phyloP scores from a whole-genome alignment of 140 eudicot species.

The Bidens hawaiensis region DNA sequence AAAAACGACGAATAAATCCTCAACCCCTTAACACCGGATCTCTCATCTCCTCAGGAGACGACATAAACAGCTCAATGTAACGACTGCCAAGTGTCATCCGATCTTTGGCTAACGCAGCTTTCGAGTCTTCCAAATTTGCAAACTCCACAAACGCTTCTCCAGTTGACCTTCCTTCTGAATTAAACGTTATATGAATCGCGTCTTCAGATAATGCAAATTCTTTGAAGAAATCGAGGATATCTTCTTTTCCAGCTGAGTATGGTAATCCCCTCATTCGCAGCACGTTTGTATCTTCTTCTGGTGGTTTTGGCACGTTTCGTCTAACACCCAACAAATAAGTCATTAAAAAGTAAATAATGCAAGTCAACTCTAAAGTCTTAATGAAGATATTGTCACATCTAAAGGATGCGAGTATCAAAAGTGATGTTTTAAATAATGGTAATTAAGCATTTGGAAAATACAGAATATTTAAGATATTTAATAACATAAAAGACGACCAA shows the following conservation, averaged over 20 bases:
- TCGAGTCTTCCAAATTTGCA: conserved; percentile 62
- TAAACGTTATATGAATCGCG: conserved; percentile 49
- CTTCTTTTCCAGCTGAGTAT: conserved; percentile 89
- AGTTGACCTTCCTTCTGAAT: conserved; percentile 70
- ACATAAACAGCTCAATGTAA: conserved; percentile 75
- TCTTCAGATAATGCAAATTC: conserved; percentile 68
- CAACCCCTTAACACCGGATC: conserved; percentile 67
- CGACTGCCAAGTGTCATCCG: conserved; percentile 98
- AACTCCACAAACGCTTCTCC: conserved; percentile 97
- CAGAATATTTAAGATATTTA: neutral
- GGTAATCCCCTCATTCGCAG: conserved; percentile 96
- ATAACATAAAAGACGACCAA: neutral
- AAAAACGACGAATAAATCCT: conserved; percentile 9
- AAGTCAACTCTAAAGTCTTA: neutral
- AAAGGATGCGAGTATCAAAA: too few relatives aligned
- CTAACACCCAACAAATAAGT: conserved; percentile 15
- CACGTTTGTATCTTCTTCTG: conserved; percentile 55
- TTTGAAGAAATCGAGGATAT: conserved; percentile 73
- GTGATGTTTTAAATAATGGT: too few relatives aligned
- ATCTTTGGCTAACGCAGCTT: conserved; percentile 80
- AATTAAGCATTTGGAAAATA: neutral
- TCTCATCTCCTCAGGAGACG: conserved; percentile 66
- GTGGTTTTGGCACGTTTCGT: conserved; percentile 40
- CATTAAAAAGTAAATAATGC: neutral
- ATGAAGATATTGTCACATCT: neutral